These are phyloP conservation scores for Moesziomyces globuligerus DNA, from an alignment of 1,284 basidiomycete genomes.

Conservation along the genomic window DNA sequence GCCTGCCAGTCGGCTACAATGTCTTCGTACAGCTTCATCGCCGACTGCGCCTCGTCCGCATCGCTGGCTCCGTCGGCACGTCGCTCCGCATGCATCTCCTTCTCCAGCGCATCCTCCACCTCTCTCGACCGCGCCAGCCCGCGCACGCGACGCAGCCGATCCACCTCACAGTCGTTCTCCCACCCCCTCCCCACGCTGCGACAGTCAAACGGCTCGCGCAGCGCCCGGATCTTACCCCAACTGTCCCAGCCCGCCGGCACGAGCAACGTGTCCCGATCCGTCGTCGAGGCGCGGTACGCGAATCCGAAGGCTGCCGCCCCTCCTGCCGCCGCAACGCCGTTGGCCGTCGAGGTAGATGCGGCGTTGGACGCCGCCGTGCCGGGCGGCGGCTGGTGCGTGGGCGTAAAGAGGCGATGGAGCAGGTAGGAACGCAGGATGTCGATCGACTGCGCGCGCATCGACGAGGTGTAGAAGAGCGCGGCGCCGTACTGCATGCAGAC, in stretches of 20 bases:
- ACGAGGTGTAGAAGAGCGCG: slow-evolving; percentile 88
- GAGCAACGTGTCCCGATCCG: slow-evolving; percentile 90
- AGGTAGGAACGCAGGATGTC: slow-evolving; percentile 84
- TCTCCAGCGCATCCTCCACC: slow-evolving; percentile 45
- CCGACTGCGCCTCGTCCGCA: slow-evolving; percentile 41
- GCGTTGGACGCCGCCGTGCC: too few relatives aligned
- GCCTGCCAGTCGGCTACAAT: slow-evolving; percentile 58
- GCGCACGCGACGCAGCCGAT: slow-evolving; percentile 28
- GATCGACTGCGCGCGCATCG: slow-evolving; percentile 78
- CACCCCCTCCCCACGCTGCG: slow-evolving; percentile 81
- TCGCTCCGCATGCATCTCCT: slow-evolving; percentile 29
- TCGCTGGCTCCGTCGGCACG: slow-evolving; percentile 10
- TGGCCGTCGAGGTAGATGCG: not conserved
- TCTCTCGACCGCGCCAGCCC: slow-evolving; percentile 26
- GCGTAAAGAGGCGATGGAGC: slow-evolving; percentile 84
- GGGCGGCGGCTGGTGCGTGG: slow-evolving; percentile 67
- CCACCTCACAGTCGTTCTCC: slow-evolving; percentile 57
- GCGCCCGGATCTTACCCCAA: slow-evolving; percentile 92
- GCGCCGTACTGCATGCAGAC: slow-evolving; percentile 94
- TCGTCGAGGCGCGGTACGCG: slow-evolving; percentile 83
- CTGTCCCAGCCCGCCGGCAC: slow-evolving; percentile 97
- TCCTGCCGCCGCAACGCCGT: slow-evolving; percentile 19
- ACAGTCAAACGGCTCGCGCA: slow-evolving; percentile 90
- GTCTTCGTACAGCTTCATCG: slow-evolving; percentile 59
- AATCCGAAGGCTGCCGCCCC: slow-evolving; percentile 84